These are phyloP conservation scores for Dipteronia dyeriana DNA, from an alignment of 345 rosid genomes.

Conservation along the genomic window DNA sequence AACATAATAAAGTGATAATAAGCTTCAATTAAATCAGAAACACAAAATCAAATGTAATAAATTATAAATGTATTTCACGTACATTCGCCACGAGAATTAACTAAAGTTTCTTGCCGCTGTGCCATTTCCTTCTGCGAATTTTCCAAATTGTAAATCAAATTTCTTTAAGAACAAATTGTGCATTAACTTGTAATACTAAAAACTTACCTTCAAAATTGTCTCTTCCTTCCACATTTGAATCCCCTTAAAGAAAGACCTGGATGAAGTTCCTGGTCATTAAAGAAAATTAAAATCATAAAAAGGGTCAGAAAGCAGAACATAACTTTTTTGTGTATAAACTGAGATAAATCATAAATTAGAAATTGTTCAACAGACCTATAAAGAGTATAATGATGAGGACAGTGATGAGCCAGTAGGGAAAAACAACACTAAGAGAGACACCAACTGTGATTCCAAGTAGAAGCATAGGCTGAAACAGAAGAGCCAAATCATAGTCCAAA, in stretches of 20 bases:
- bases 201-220: constrained; percentile 64
- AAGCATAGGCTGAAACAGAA: constrained; percentile 93
- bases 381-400: constrained; percentile 89
- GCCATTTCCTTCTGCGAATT: constrained; percentile 68
- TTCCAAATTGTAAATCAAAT: not conserved
- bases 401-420: constrained; percentile 95
- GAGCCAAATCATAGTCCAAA: constrained; percentile 85
- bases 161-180: not conserved
- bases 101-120: constrained; percentile 37
- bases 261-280: constrained; percentile 59
- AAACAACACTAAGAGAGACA: constrained; percentile 85
- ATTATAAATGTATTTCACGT: constrained; percentile 15
- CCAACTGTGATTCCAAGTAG: constrained; percentile 92
- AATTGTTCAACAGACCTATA: constrained; percentile 39
- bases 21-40: not conserved
- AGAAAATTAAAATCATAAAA: not conserved
- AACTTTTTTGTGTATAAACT: not conserved
- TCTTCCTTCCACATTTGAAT: constrained; percentile 92
- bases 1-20: not conserved
- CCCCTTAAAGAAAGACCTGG: constrained; percentile 78
- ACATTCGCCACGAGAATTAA: constrained; percentile 87
- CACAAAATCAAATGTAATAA: not conserved
- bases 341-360: not conserved
- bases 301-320: not conserved
- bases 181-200: not conserved